Evolutionary conservation across 108 stramenopile species (phyloP), one percentile per base, ranked within the genome.

Genomic region (Thalassiosira profunda): DNA sequence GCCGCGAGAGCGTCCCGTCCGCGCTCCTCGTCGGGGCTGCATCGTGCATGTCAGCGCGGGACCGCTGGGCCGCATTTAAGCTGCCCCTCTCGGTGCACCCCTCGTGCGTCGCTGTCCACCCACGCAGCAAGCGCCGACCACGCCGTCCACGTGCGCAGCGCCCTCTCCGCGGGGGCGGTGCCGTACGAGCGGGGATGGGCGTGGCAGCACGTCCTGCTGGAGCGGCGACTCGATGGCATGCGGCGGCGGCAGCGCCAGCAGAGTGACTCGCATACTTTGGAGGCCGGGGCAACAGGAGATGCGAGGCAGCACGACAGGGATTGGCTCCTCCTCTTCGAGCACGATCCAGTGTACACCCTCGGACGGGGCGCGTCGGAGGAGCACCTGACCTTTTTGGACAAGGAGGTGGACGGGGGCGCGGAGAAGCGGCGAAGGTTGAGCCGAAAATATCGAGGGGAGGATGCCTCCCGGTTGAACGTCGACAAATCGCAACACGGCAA

Each of bases 281-380:
- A 34, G 18, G 55, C 9, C 5, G 21, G 12, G 21, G 14, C 42
- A 21, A 33, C 37, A 34, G 36, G 10, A 40, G 0, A 57, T 52
- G 6, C 4, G 6, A 25, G 28, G n/a, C 55, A 57, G 37, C 21
- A 58, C 54, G 79, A 88, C 37, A 41, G 35, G 9, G 89, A 93
- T 65, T 70, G 68, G 15, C 65, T 99, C 12, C 56, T 99, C 5
- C 53, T 98, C n/a, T 81, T 98, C 45, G 97, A 99, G 71, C 99
- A 99, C 68, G 36, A 80, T 10, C 95, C 94, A 12, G 96, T 98
- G n/a, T 98, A 98, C 77, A 99, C 99, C 5, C 79, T 99, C 21
- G 99, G 99, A 6, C 78, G 98, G 46, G 96, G 94, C 9, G 95
- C 97, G 5, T 81, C 88, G 46, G 92, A 90, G 53, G 54, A 71